phyloP scores from a whole-genome alignment of 305 asterid species.

The Solanum hybrid region DNA sequence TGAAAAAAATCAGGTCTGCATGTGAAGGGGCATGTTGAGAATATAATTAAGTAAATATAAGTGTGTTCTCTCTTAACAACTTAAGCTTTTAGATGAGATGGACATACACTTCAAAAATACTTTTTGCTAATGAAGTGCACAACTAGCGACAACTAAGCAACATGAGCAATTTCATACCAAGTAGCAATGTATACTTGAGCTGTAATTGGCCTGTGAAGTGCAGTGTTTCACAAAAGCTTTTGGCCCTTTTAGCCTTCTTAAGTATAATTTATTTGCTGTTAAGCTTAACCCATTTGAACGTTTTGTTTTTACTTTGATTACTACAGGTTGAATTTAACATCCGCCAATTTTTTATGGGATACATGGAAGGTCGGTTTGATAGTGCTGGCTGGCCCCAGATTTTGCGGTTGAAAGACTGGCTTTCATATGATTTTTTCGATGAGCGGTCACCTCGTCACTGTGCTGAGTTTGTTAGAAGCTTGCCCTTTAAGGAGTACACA shows the following conservation, averaged over 20 bases:
- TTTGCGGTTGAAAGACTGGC: slow-evolving; percentile 72
- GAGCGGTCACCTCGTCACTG: slow-evolving; percentile 18
- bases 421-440: slow-evolving; percentile 32
- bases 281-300: background rate
- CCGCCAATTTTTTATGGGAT: slow-evolving; percentile 36
- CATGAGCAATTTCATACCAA: background rate
- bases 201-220: background rate
- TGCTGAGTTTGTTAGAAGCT: slow-evolving; percentile 7
- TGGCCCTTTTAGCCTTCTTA: background rate
- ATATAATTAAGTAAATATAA: background rate
- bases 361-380: slow-evolving; percentile 26
- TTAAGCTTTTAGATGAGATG: background rate
- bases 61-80: background rate
- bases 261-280: background rate
- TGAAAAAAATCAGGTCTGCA: background rate
- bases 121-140: background rate
- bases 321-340: slow-evolving; percentile 32
- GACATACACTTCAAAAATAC: background rate
- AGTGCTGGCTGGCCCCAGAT: slow-evolving; percentile 38
- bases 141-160: background rate
- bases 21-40: background rate
- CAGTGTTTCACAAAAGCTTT: background rate
- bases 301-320: background rate
- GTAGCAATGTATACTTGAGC: background rate
- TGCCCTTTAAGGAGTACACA: slow-evolving; percentile 56